These are phyloP conservation scores for Claviceps spartinae DNA, from an alignment of 2,329 filamentous ascomycete species.

Conservation along the genomic window DNA sequence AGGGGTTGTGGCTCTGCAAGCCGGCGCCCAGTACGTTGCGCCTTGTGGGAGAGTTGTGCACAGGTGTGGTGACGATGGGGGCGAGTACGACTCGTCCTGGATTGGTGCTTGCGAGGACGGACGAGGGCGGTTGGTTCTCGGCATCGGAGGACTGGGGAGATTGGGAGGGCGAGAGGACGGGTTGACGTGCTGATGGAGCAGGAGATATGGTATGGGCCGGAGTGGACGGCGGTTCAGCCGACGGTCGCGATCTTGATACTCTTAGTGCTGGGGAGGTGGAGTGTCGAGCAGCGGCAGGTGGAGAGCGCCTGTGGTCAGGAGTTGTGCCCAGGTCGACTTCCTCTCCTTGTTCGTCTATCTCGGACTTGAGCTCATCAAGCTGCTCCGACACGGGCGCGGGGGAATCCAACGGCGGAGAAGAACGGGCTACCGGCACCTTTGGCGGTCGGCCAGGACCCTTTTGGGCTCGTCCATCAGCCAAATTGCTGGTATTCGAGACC, in stretches of 20 bases:
- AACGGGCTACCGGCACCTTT: constrained; percentile 7
- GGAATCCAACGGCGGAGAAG: background rate
- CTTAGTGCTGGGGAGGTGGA: background rate
- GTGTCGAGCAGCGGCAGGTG: background rate
- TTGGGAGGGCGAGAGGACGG: constrained; percentile 46
- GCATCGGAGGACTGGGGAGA: constrained; percentile 68
- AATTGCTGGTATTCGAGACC: constrained; percentile 5
- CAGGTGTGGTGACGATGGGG: constrained; percentile 32
- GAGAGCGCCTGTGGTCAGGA: background rate
- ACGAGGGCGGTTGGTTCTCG: constrained; percentile 65
- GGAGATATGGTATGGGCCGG: constrained; percentile 29
- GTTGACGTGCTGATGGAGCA: constrained; percentile 35
- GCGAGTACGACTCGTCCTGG: constrained; percentile 34
- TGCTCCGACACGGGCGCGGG: background rate
- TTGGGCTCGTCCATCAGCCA: constrained; percentile 13
- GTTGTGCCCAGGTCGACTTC: background rate
- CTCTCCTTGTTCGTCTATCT: constrained; percentile 1
- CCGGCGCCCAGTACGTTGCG: constrained; percentile 39
- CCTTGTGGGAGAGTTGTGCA: constrained; percentile 47
- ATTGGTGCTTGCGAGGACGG: constrained; percentile 35
- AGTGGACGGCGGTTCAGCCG: constrained; percentile 25
- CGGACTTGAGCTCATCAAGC: constrained; percentile 7
- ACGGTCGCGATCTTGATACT: constrained; percentile 4
- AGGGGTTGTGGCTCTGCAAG: constrained; percentile 46
- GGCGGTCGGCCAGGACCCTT: constrained; percentile 18